phyloP scores from a whole-genome alignment of 305 asterid genomes.

The Solanum aculeatissimum region DNA sequence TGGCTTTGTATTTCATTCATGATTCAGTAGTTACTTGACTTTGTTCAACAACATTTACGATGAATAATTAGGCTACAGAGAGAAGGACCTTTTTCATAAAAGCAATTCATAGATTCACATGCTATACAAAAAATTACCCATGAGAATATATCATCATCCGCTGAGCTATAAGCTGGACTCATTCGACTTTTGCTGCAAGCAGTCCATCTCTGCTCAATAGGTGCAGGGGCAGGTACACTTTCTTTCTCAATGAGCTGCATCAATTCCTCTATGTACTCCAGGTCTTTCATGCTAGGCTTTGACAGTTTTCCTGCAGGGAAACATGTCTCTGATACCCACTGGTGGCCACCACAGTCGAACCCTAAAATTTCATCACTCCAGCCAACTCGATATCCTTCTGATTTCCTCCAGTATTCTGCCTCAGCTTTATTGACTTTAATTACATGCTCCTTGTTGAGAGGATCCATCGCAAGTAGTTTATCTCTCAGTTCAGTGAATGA shows the following conservation, averaged over 20 bases:
- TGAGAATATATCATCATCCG: slow-evolving; percentile 71
- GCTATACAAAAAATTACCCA: slow-evolving; percentile 51
- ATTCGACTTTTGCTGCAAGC: slow-evolving; percentile 71
- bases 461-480: slow-evolving; percentile 75
- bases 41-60: background rate
- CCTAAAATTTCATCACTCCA: slow-evolving; percentile 99
- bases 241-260: slow-evolving; percentile 62
- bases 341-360: slow-evolving; percentile 98
- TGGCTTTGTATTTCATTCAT: background rate
- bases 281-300: slow-evolving; percentile 80
- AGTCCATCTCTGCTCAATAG: slow-evolving; percentile 98
- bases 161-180: slow-evolving; percentile 93
- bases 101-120: background rate
- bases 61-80: background rate
- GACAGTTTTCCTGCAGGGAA: slow-evolving; percentile 89
- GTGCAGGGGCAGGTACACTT: slow-evolving; percentile 91
- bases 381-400: slow-evolving; percentile 95
- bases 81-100: background rate
- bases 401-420: slow-evolving; percentile 90
- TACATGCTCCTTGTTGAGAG: slow-evolving; percentile 73
- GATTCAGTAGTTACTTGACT: background rate
- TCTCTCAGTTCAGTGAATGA: slow-evolving; percentile 92
- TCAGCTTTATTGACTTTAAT: slow-evolving; percentile 74
- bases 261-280: slow-evolving; percentile 70
- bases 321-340: slow-evolving; percentile 96